These are phyloP conservation scores for Solanum appendiculatum DNA, from an alignment of 257 asterid genomes.

Conservation along the genomic window DNA sequence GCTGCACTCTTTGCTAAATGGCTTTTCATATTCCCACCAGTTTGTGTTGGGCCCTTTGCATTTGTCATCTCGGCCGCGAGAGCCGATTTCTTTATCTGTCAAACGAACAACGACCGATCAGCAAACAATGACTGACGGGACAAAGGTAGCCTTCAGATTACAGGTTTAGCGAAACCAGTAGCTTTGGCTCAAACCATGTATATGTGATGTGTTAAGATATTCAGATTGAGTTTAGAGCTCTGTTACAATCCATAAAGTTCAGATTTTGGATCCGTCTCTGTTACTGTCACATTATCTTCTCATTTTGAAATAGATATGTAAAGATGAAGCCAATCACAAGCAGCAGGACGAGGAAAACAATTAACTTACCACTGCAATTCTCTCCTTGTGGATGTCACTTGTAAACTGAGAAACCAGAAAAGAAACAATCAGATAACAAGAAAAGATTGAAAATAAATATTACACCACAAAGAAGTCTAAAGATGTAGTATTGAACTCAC, in stretches of 20 bases:
- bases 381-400: constrained; percentile 73
- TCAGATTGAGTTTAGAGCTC: neutral
- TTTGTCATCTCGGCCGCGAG: constrained; percentile 24
- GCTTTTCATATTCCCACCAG: constrained; percentile 54
- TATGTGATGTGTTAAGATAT: neutral
- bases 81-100: constrained; percentile 65
- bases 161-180: neutral
- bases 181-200: neutral
- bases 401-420: constrained; percentile 36
- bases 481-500: constrained; percentile 19
- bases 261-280: neutral
- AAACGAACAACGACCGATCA: neutral
- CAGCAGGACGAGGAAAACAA: neutral
- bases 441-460: neutral
- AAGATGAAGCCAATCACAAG: neutral
- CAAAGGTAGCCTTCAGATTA: neutral
- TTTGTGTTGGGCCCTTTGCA: constrained; percentile 44
- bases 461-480: neutral
- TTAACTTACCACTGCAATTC: constrained; percentile 66
- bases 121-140: neutral
- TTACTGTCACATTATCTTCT: neutral
- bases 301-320: neutral
- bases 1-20: constrained; percentile 56
- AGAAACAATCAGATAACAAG: neutral
- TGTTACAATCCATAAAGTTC: neutral